Conservation (phyloP, 306 rosid genomes). For the Purshia tridentata region DNA sequence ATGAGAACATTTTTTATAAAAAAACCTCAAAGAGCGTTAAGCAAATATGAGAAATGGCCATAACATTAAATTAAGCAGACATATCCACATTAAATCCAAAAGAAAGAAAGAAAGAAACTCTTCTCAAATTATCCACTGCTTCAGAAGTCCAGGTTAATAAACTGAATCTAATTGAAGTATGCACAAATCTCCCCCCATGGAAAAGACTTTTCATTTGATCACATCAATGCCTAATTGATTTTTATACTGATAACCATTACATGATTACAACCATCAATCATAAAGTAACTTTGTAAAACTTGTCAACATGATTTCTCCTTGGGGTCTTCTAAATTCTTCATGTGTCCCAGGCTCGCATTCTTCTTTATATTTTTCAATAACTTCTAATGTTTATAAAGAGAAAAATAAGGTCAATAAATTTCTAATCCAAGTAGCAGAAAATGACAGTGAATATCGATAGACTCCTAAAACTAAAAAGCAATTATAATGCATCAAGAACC, state of each 20-base stretch:
- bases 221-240: background rate
- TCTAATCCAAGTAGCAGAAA: background rate
- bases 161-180: background rate
- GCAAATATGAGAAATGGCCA: background rate
- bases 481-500: background rate
- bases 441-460: background rate
- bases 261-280: background rate
- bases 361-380: background rate
- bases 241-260: too few species aligned
- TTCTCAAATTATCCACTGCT: background rate
- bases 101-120: background rate
- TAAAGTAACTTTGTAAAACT: background rate
- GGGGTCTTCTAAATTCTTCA: background rate
- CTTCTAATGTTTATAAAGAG: background rate
- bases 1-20: constrained; percentile 15
- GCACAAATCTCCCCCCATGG: too few species aligned
- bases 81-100: background rate
- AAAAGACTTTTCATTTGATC: too few species aligned
- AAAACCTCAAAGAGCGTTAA: background rate
- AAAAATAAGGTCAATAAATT: background rate
- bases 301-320: background rate
- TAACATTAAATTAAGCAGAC: background rate
- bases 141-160: background rate
- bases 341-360: background rate
- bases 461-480: background rate